Conservation (phyloP, 495 filamentous ascomycete species). For the Entonaema liquescens region DNA sequence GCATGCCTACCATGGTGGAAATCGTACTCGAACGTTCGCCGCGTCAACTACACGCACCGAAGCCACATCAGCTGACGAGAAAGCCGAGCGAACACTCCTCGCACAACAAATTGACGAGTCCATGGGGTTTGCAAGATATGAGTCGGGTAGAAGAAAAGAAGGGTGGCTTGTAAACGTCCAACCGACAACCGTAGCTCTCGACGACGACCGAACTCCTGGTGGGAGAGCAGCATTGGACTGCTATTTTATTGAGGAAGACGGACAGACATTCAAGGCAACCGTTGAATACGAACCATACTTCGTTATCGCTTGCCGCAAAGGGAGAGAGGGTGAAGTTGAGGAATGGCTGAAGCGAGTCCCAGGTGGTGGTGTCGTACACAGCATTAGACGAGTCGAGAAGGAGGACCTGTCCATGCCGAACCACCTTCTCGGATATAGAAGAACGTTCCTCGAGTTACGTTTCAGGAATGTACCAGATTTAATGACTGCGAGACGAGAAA, state of each 20-base stretch:
- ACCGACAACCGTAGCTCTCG: conserved; percentile 72
- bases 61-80: conserved; percentile 84
- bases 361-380: conserved; percentile 86
- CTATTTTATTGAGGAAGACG: conserved; percentile 96
- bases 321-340: conserved; percentile 90
- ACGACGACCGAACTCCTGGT: conserved; percentile 78
- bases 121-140: conserved; percentile 92
- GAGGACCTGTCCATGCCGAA: conserved; percentile 97
- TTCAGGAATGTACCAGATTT: conserved; percentile 91
- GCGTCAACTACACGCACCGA: conserved; percentile 79
- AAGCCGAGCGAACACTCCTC: conserved; percentile 81
- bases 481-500: conserved; percentile 78
- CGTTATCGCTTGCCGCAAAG: conserved; percentile 86
- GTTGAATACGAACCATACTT: conserved; percentile 98
- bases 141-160: conserved; percentile 82
- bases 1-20: conserved; percentile 62
- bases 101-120: conserved; percentile 92
- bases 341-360: conserved; percentile 88
- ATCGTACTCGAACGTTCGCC: conserved; percentile 74
- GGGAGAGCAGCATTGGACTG: conserved; percentile 93
- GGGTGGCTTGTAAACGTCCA: conserved; percentile 98
- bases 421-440: conserved; percentile 88
- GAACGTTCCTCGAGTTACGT: conserved; percentile 82
- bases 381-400: conserved; percentile 78
- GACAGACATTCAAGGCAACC: conserved; percentile 94